Percentiles rank a stretch among this genome's conserved stretches.
phyloP scores from a whole-genome alignment of 345 rosid species.

The Gynandropsis gynandra region DNA sequence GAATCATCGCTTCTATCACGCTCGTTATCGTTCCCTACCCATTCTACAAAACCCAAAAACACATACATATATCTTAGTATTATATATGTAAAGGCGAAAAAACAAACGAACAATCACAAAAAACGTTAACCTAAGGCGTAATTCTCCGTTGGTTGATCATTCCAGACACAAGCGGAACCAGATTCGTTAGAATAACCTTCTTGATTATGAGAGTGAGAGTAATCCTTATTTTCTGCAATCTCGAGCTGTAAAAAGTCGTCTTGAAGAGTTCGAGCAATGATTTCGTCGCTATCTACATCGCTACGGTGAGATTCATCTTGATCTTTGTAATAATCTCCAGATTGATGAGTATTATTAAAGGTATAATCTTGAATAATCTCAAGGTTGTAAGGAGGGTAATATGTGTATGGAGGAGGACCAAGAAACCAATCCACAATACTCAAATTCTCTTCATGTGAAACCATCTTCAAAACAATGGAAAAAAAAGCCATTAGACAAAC shows the following conservation, averaged over 20 bases:
- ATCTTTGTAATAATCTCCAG: slow-evolving; percentile 37
- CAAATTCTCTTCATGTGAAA: slow-evolving; percentile 31
- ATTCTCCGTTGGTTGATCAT: slow-evolving; percentile 28
- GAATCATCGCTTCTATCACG: slow-evolving; percentile 48
- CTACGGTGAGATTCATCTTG: slow-evolving; percentile 42
- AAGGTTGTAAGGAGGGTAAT: slow-evolving; percentile 43
- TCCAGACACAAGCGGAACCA: slow-evolving; percentile 36
- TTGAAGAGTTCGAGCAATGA: slow-evolving; percentile 73
- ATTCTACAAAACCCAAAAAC: slow-evolving; percentile 25
- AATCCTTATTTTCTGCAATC: slow-evolving; percentile 45
- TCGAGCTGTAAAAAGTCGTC: slow-evolving; percentile 80
- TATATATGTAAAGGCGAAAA: not conserved
- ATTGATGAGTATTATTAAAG: slow-evolving; percentile 28
- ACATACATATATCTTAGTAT: slow-evolving; percentile 2
- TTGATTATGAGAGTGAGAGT: slow-evolving; percentile 27
- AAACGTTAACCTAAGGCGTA: slow-evolving; percentile 45
- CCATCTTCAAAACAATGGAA: slow-evolving; percentile 12
- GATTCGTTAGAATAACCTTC: slow-evolving; percentile 32
- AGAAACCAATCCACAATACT: slow-evolving; percentile 58
- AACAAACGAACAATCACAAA: slow-evolving; percentile 10
- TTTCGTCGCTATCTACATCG: slow-evolving; percentile 75
- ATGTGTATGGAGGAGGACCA: slow-evolving; percentile 37
- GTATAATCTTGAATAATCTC: slow-evolving; percentile 27
- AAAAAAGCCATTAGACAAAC: not conserved
- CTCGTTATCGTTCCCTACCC: slow-evolving; percentile 47